Evolutionary conservation across 1,139 yeast genomes (phyloP).

Genomic region (Candida sojae): DNA sequence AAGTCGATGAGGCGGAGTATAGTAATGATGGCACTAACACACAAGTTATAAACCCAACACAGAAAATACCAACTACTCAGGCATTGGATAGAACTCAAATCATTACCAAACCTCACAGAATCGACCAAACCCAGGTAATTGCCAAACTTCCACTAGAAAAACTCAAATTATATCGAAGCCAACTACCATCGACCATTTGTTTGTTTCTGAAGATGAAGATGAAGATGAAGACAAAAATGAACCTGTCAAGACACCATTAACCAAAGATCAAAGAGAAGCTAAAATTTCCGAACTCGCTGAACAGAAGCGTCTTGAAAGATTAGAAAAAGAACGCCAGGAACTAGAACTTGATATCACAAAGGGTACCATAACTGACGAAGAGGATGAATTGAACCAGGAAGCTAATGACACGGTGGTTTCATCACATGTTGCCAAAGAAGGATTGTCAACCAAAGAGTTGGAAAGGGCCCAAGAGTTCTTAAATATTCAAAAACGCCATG

Average conservation of each 20-base stretch:
- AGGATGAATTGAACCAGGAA: conserved; percentile 32
- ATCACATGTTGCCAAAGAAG: conserved; percentile 14
- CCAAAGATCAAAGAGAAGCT: conserved; percentile 23
- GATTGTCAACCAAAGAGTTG: conserved; percentile 26
- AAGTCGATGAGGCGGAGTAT: conserved; percentile 27
- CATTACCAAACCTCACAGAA: not conserved
- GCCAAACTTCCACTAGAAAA: not conserved
- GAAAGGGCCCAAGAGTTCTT: conserved; percentile 38
- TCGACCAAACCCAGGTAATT: not conserved
- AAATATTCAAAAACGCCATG: conserved; percentile 36
- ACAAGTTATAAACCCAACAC: conserved; percentile 7
- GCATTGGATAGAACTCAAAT: not conserved
- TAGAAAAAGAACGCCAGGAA: conserved; percentile 16
- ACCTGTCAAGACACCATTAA: conserved; percentile 9
- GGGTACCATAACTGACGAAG: conserved; percentile 44
- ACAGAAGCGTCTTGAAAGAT: conserved; percentile 23
- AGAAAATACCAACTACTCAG: conserved; percentile 3
- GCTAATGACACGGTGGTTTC: conserved; percentile 21
- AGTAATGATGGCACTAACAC: conserved; percentile 4
- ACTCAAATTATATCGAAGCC: conserved; percentile 6
- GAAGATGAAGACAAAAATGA: conserved; percentile 15
- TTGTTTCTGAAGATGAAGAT: conserved; percentile 12
- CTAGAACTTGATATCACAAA: conserved; percentile 37
- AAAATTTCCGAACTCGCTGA: conserved; percentile 25
- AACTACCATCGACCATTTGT: conserved; percentile 4